Evolutionary conservation across 2,329 filamentous ascomycete genomes (phyloP).

Genomic region (Parastagonospora avenae): DNA sequence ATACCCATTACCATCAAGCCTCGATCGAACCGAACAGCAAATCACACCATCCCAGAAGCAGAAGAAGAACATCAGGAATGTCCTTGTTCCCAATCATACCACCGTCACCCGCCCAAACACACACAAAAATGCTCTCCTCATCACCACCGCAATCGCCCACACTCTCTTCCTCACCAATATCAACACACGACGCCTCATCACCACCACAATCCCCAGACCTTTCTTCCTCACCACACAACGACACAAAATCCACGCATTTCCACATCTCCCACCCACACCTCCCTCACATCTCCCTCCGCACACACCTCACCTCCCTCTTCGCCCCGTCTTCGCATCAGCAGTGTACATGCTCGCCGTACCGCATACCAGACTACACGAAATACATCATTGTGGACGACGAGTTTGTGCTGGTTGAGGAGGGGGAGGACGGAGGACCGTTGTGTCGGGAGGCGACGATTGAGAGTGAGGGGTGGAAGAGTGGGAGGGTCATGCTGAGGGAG

Average conservation of each 20-base stretch:
- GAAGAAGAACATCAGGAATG: neutral
- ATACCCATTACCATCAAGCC: too few relatives aligned
- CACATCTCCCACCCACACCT: slow-evolving; percentile 11
- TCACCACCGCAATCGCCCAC: neutral
- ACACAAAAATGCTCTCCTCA: neutral
- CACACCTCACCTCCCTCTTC: slow-evolving; percentile 20
- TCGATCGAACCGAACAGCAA: too few relatives aligned
- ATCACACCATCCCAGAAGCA: too few relatives aligned
- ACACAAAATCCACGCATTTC: slow-evolving; percentile 3
- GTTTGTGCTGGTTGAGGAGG: slow-evolving; percentile 12
- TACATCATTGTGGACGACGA: slow-evolving; percentile 17
- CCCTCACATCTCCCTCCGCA: slow-evolving; percentile 14
- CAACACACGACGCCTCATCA: neutral
- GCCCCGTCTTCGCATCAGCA: slow-evolving; percentile 16
- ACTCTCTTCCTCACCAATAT: too few relatives aligned
- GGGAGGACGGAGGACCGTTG: slow-evolving; percentile 25
- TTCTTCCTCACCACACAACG: too few relatives aligned
- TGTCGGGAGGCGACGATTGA: slow-evolving; percentile 21
- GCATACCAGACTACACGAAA: neutral
- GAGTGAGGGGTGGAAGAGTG: slow-evolving; percentile 24
- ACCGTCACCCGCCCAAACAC: neutral
- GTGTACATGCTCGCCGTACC: slow-evolving; percentile 14
- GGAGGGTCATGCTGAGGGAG: neutral
- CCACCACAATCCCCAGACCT: slow-evolving; percentile 1
- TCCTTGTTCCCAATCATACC: slow-evolving; percentile 9